These are phyloP conservation scores for Trypethelium eluteriae DNA, from an alignment of 495 filamentous ascomycete genomes.

Conservation along the genomic window DNA sequence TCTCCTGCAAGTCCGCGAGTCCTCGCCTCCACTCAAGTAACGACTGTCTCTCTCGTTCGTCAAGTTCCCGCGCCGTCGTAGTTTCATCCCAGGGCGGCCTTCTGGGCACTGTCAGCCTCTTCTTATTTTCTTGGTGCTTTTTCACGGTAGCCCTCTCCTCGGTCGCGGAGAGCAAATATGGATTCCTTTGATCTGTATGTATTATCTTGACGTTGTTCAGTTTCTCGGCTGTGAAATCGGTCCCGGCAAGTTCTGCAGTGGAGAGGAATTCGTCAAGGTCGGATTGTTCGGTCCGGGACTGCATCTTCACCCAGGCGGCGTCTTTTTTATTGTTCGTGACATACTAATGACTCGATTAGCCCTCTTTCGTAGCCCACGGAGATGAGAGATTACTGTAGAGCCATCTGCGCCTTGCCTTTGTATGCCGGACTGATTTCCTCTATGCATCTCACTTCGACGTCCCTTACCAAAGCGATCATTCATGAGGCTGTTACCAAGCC, in stretches of 20 bases:
- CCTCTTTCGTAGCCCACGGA: neutral
- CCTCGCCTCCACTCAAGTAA: constrained; percentile 86
- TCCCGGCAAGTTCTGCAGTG: constrained; percentile 90
- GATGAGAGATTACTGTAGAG: constrained; percentile 34
- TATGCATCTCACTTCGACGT: constrained; percentile 57
- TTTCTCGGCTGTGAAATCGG: constrained; percentile 98
- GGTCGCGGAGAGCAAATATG: constrained; percentile 79
- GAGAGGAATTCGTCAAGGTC: constrained; percentile 80
- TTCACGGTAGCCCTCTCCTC: constrained; percentile 69
- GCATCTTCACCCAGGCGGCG: constrained; percentile 90
- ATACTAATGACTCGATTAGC: constrained; percentile 28
- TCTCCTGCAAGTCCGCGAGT: constrained; percentile 85
- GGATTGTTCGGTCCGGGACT: constrained; percentile 93
- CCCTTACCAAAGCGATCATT: constrained; percentile 84
- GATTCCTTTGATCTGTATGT: constrained; percentile 88
- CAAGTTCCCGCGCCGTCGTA: constrained; percentile 77
- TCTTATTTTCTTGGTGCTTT: constrained; percentile 74
- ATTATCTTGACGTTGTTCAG: constrained; percentile 98
- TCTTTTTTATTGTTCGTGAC: constrained; percentile 54
- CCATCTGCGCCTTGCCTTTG: constrained; percentile 55
- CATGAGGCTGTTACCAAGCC: constrained; percentile 87
- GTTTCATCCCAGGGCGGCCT: constrained; percentile 78
- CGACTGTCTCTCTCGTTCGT: constrained; percentile 67
- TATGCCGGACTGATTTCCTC: constrained; percentile 34
- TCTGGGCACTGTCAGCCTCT: constrained; percentile 77